Base-by-base conservation (phyloP, 805 yeast species). In the Saturnispora sanitii region DNA sequence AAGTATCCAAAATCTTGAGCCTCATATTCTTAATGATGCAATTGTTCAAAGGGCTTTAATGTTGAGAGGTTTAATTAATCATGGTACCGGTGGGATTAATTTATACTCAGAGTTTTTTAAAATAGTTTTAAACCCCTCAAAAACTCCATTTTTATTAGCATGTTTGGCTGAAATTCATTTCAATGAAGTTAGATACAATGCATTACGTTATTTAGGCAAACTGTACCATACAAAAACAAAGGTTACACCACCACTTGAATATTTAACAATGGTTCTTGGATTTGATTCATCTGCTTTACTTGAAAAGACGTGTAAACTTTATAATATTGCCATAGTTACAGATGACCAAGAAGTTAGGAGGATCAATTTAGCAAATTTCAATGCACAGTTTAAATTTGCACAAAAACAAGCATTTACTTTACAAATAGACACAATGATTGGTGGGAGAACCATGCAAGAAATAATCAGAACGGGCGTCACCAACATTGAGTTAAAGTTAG, bases 101-200 rank as follows among this genome's bases (percentile, higher is more conserved):
- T 53, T 80, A 17, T 85, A 74, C 53, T 65, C 66, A 2, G 68
- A 71, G 41, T 82, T 88, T 53, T 88, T 90, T 57, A 61, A 71
- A 35, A 49, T 64, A 9, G 64, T 74, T 7, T 62, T 77, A 30
- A 61, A 69, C 33, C 61, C 68, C 3, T 53, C 59, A 6, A 42
- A 34, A 20, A 70, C 76, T 1, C 92, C 95, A 2, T 71, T 78
- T 42, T 61, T 88, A 21, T 58, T 86, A 55, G 68, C 84, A 2
- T 86, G 90, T 44, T 61, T 90, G 29, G 60, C 84, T 16, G 95
- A 92, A 55, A 75, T 79, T 2, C 87, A 82, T 49, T 76, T 85
- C 54, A 83, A 82, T 51, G 90, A 86, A 43, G 66, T 87, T 3
- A 61, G 96, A 34, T 77, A 82, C 48, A 75, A 76, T 51, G 87